Evolutionary conservation across 768 basidiomycete genomes (phyloP).

Genomic region (Lactarius hatsudake): DNA sequence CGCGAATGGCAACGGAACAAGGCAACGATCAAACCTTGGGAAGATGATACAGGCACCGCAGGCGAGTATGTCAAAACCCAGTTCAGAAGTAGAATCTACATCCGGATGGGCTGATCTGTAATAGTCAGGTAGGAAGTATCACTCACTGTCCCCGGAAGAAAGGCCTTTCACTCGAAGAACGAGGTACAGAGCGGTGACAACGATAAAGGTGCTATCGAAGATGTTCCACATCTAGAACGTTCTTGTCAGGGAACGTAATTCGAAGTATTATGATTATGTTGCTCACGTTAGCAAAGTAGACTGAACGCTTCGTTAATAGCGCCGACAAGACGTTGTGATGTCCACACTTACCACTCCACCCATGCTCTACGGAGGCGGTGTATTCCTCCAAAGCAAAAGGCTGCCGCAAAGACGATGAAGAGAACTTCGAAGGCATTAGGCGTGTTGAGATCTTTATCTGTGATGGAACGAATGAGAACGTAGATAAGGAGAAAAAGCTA

Average conservation of each 20-base stretch:
- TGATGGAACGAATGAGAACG: not conserved
- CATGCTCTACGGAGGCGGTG: slow-evolving; percentile 81
- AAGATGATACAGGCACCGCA: slow-evolving; percentile 85
- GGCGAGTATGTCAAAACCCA: slow-evolving; percentile 81
- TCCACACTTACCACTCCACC: slow-evolving; percentile 70
- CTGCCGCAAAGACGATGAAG: slow-evolving; percentile 73
- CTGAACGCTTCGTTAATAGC: slow-evolving; percentile 35
- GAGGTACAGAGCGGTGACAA: slow-evolving; percentile 68
- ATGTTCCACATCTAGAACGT: slow-evolving; percentile 79
- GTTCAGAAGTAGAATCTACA: slow-evolving; percentile 41
- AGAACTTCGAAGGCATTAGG: slow-evolving; percentile 63
- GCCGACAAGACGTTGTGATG: not conserved
- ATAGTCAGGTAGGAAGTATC: not conserved
- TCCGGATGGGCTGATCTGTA: not conserved
- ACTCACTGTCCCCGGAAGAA: slow-evolving; percentile 48
- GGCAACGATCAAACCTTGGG: slow-evolving; percentile 53
- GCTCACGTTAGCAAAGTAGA: slow-evolving; percentile 79
- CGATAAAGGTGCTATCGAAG: slow-evolving; percentile 74
- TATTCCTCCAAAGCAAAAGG: slow-evolving; percentile 88
- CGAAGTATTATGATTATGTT: not conserved
- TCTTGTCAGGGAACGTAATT: not conserved
- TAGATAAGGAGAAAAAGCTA: slow-evolving; percentile 18
- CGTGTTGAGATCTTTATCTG: slow-evolving; percentile 54
- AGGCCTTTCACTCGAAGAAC: slow-evolving; percentile 65
- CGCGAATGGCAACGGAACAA: slow-evolving; percentile 1